These are phyloP conservation scores for Euclidium syriacum DNA, from an alignment of 345 rosid genomes.

Conservation along the genomic window DNA sequence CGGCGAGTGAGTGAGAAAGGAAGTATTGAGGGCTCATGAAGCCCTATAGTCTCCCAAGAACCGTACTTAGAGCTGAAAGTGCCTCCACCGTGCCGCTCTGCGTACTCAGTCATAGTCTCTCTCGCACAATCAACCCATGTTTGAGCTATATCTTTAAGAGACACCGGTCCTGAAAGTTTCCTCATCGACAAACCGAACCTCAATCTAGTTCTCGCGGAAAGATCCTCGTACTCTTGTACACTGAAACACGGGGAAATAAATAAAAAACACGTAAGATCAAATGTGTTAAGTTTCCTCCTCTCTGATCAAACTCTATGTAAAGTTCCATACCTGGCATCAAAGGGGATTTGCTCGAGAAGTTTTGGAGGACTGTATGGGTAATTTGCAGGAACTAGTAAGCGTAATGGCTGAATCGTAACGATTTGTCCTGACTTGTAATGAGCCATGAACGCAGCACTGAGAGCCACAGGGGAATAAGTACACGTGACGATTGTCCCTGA, in stretches of 20 bases:
- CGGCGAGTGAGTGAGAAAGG: neutral
- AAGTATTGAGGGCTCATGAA: neutral
- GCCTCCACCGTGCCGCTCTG: slow-evolving; percentile 52
- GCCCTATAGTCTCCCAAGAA: slow-evolving; percentile 47
- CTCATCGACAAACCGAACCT: slow-evolving; percentile 48
- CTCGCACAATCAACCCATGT: slow-evolving; percentile 65
- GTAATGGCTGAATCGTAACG: too few relatives aligned
- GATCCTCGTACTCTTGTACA: slow-evolving; percentile 44
- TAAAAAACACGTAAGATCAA: neutral
- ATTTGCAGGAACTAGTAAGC: slow-evolving; percentile 52
- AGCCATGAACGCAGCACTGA: slow-evolving; percentile 48
- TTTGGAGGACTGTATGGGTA: slow-evolving; percentile 69
- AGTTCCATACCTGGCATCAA: slow-evolving; percentile 49
- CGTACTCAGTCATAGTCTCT: slow-evolving; percentile 48
- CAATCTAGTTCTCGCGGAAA: slow-evolving; percentile 47
- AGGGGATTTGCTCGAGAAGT: slow-evolving; percentile 48
- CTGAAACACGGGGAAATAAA: slow-evolving; percentile 26
- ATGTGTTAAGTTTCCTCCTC: neutral
- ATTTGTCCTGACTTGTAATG: slow-evolving; percentile 46
- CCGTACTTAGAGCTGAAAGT: slow-evolving; percentile 73
- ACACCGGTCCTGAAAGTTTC: slow-evolving; percentile 48
- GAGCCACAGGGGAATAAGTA: slow-evolving; percentile 62
- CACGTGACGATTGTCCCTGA: slow-evolving; percentile 56
- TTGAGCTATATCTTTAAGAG: slow-evolving; percentile 56
- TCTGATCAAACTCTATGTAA: neutral